Base-by-base conservation (phyloP, 768 basidiomycete genomes). In the Serendipita indica region DNA sequence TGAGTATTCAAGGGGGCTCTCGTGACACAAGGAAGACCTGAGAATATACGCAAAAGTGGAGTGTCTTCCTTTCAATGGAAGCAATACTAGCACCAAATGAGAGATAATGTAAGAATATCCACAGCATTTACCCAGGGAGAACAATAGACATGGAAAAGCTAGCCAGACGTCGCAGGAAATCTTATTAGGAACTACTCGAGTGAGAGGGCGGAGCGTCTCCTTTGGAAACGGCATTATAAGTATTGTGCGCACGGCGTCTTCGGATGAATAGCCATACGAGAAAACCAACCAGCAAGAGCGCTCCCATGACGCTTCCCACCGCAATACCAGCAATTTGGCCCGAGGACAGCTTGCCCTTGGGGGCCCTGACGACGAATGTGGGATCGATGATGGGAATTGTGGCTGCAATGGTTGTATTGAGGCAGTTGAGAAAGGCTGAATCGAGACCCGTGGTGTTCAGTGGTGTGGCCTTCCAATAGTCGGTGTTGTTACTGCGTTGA, bases 261-360 rank as follows among this genome's bases (percentile, higher is more conserved):
- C 41, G 41, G 5, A 43, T 6, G n/a, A 43, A n/a, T 25, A n/a
- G 27, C 18, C 18, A 43, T 7, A 43, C n/a, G n/a, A n/a, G 18
- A 43, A 25, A n/a, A n/a, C 18, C 49, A 4, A 18, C 49, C 7
- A 54, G 22, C 25, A 54, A 18, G 16, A 54, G 25, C 22, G 32
- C 49, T 16, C 22, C 22, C 3, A 33, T 10, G n/a, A 54, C 49
- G 16, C 7, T 10, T 10, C 49, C 49, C n/a, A 54, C 49, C n/a
- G 32, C 49, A 33, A 54, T 54, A 12, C 49, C 49, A 20, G 49
- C 49, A 54, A 54, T 54, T 28, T 54, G 49, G 35, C 35, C 35
- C n/a, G 10, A 10, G 10, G 35, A 37, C 49, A 30, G 32, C n/a
- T n/a, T 27, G 32, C 30, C 32, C 25, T 7, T 27, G 49, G n/a